Conservation (phyloP, 345 rosid species). For the Geranium rotundifolium region DNA sequence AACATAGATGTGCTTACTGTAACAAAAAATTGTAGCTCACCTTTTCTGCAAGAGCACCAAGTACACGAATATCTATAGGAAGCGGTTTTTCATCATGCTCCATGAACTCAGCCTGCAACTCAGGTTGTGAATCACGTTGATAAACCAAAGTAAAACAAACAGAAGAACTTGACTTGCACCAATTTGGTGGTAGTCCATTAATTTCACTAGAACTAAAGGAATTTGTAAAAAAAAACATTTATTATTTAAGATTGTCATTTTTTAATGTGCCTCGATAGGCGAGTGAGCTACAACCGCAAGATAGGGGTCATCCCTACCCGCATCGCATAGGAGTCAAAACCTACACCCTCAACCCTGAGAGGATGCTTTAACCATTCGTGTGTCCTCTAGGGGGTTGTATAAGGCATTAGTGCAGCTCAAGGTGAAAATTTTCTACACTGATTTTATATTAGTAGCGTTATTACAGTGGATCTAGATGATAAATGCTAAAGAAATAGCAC, state of each 20-base stretch:
- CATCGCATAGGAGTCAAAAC: too few relatives aligned
- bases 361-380: too few relatives aligned
- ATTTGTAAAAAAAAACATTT: background rate
- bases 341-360: too few relatives aligned
- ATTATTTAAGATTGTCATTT: too few relatives aligned
- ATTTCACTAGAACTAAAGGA: background rate
- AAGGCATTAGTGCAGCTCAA: too few relatives aligned
- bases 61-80: slow-evolving; percentile 96
- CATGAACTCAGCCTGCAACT: slow-evolving; percentile 92
- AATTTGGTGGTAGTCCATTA: background rate
- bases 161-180: background rate
- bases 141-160: background rate
- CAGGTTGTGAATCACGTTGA: slow-evolving; percentile 4
- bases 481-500: background rate
- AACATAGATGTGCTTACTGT: background rate
- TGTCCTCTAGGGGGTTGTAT: too few relatives aligned
- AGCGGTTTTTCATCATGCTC: slow-evolving; percentile 97
- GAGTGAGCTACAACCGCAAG: too few relatives aligned
- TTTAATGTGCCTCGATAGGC: too few relatives aligned
- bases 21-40: slow-evolving; percentile 19
- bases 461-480: too few relatives aligned
- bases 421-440: too few relatives aligned
- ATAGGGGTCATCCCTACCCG: too few relatives aligned
- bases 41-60: slow-evolving; percentile 99
- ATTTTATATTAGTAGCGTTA: too few relatives aligned